Evolutionary conservation across 2,329 filamentous ascomycete species (phyloP).

Genomic region (Penicillium sclerotiorum): DNA sequence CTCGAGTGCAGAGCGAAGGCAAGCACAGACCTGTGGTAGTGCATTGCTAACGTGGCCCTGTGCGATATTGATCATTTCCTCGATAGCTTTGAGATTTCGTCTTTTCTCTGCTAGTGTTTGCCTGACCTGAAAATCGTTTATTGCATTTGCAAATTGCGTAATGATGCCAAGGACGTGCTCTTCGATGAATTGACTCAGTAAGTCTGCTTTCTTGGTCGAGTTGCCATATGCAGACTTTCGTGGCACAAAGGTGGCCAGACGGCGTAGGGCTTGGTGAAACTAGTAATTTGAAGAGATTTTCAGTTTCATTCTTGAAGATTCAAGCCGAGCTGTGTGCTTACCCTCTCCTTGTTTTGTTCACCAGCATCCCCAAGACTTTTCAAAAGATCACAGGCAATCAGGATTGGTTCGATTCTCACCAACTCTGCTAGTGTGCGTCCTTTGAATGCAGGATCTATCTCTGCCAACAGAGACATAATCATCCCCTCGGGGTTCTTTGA

Average conservation of each 20-base stretch:
- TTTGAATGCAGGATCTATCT: slow-evolving; percentile 71
- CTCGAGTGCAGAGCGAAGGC: slow-evolving; percentile 79
- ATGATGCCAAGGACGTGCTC: slow-evolving; percentile 85
- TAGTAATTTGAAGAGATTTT: slow-evolving; percentile 12
- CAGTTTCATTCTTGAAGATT: background rate
- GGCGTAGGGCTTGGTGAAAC: slow-evolving; percentile 55
- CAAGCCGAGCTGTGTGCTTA: slow-evolving; percentile 43
- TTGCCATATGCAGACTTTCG: slow-evolving; percentile 50
- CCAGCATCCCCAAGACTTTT: slow-evolving; percentile 74
- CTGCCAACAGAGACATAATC: slow-evolving; percentile 68
- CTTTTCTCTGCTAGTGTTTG: slow-evolving; percentile 69
- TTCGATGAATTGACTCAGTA: slow-evolving; percentile 75
- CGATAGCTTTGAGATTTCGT: slow-evolving; percentile 78
- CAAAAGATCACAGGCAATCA: slow-evolving; percentile 77
- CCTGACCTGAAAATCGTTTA: slow-evolving; percentile 68
- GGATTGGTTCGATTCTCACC: slow-evolving; percentile 72
- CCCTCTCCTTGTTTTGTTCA: slow-evolving; percentile 55
- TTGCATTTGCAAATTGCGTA: slow-evolving; percentile 73
- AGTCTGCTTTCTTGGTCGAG: slow-evolving; percentile 55
- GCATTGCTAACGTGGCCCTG: slow-evolving; percentile 74
- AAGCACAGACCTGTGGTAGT: slow-evolving; percentile 84
- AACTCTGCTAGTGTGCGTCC: slow-evolving; percentile 67
- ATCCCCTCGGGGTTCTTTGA: slow-evolving; percentile 68
- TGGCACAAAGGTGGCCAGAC: slow-evolving; percentile 55
- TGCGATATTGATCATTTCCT: slow-evolving; percentile 81